phyloP scores from a whole-genome alignment of 768 basidiomycete species.

The Panellus pusillus region DNA sequence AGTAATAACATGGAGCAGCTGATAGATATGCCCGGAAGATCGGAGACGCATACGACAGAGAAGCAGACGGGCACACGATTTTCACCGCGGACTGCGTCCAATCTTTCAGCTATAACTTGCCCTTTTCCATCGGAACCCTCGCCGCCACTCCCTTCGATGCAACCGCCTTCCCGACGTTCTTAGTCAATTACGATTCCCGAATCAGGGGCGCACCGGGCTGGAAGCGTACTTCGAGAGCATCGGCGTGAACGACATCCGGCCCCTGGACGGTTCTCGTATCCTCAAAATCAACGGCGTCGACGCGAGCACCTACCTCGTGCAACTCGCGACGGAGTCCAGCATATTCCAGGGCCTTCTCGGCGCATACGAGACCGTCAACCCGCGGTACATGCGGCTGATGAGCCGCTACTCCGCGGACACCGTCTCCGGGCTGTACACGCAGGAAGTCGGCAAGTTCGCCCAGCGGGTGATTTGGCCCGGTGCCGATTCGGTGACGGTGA shows the following conservation, averaged over 20 bases:
- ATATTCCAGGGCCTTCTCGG: conserved; percentile 13
- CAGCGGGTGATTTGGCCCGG: conserved; percentile 14
- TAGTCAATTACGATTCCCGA: conserved; percentile 20
- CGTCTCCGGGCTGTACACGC: conserved; percentile 6
- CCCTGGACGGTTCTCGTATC: conserved; percentile 11
- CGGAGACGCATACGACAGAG: conserved; percentile 20
- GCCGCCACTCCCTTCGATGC: conserved; percentile 12
- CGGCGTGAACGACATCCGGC: conserved; percentile 12
- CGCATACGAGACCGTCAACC: conserved; percentile 5
- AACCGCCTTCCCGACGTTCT: conserved; percentile 12
- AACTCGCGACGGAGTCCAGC: conserved; percentile 6
- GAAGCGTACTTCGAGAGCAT: conserved; percentile 15
- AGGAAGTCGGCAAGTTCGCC: conserved; percentile 13
- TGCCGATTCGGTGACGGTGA: conserved; percentile 1
- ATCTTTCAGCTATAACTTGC: conserved; percentile 21
- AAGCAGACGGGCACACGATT: conserved; percentile 20
- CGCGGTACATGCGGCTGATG: conserved; percentile 14
- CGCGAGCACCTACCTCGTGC: conserved; percentile 4
- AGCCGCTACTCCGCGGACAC: conserved; percentile 11
- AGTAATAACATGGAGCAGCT: background rate
- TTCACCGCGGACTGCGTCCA: conserved; percentile 16
- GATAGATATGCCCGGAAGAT: conserved; percentile 1
- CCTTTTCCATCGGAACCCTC: conserved; percentile 20
- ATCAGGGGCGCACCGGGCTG: conserved; percentile 14
- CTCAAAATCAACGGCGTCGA: conserved; percentile 10